These are phyloP conservation scores for Allium cepa DNA, from an alignment of 106 monocot genomes.

Conservation along the genomic window DNA sequence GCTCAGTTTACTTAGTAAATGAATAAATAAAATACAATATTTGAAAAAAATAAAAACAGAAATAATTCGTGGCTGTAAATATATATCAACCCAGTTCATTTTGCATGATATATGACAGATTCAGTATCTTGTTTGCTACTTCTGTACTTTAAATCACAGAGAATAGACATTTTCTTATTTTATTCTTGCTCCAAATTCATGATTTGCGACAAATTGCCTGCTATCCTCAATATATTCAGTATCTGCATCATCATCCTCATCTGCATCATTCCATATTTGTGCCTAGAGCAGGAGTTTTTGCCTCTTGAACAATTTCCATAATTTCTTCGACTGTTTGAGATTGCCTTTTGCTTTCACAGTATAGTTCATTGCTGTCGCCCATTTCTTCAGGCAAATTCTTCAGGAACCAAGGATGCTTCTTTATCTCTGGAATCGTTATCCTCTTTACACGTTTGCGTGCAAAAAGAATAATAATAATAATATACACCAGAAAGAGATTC, in stretches of 20 bases:
- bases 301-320: constrained; percentile 56
- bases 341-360: constrained; percentile 1
- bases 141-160: no score
- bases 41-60: no score
- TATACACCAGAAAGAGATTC: no score
- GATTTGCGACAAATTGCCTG: constrained; percentile 6
- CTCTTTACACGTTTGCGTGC: constrained; percentile 28
- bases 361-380: constrained; percentile 29
- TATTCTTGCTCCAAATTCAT: no score
- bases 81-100: no score
- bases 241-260: constrained; percentile 20
- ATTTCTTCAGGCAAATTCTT: constrained; percentile 74
- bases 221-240: constrained; percentile 18
- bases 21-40: no score
- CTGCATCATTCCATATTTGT: constrained; percentile 3
- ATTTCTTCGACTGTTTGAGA: constrained; percentile 55
- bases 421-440: constrained; percentile 78
- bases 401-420: constrained; percentile 74
- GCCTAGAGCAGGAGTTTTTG: constrained; percentile 23
- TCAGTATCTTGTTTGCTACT: no score
- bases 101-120: no score
- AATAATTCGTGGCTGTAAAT: no score
- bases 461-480: no score
- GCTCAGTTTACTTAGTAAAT: no score
- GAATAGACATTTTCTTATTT: no score